Evolutionary conservation across 2,329 filamentous ascomycete genomes (phyloP).

Genomic region (Alternaria panax): DNA sequence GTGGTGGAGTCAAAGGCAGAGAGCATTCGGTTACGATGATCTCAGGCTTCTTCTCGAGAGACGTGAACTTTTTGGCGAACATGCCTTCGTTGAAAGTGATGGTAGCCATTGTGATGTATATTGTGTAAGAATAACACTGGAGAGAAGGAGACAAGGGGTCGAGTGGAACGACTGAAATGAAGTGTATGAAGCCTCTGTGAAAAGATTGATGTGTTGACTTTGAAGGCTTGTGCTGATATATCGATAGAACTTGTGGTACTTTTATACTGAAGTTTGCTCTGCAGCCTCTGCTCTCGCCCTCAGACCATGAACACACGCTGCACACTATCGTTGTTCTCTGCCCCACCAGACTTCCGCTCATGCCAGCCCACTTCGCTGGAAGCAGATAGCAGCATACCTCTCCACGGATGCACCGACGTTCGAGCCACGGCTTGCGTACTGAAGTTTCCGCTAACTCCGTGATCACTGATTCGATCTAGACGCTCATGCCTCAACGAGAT

Average conservation of each 20-base stretch:
- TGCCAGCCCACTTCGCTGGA: background rate
- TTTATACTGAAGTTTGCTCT: no score
- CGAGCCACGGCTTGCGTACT: background rate
- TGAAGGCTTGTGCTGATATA: no score
- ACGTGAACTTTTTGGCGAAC: conserved; percentile 4
- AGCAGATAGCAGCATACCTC: background rate
- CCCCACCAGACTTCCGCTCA: background rate
- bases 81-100: conserved; percentile 12
- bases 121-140: background rate
- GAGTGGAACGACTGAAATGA: no score
- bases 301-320: no score
- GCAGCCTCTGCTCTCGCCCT: no score
- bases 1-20: conserved; percentile 13
- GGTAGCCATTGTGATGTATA: conserved; percentile 5
- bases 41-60: conserved; percentile 3
- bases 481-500: background rate
- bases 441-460: background rate
- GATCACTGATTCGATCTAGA: background rate
- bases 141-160: background rate
- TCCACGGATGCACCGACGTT: background rate
- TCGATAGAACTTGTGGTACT: no score
- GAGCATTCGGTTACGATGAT: conserved; percentile 4
- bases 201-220: no score
- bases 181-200: no score
- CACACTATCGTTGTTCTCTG: background rate